Conservation (phyloP, 139 green algal species). For the Ettlia oleoabundans region DNA sequence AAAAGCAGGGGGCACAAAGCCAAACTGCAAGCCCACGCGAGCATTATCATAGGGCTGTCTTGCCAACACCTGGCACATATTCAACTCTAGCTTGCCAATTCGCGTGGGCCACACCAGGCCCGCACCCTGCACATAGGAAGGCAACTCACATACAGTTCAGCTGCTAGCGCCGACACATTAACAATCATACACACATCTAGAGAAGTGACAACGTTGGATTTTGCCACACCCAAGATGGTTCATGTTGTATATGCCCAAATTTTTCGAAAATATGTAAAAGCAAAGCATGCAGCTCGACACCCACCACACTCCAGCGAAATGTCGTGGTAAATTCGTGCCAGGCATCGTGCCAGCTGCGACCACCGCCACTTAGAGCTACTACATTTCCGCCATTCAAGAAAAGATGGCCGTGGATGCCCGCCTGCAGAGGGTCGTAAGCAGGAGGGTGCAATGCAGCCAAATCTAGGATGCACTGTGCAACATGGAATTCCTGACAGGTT, state of each 20-base stretch:
- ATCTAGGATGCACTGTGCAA: not conserved
- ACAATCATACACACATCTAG: not conserved
- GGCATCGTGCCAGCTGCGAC: not conserved
- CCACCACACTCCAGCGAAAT: constrained; percentile 71
- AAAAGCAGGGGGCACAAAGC: constrained; percentile 55
- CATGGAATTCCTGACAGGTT: not conserved
- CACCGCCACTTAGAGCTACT: constrained; percentile 38
- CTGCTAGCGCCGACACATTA: too few relatives aligned
- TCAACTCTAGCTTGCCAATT: constrained; percentile 48
- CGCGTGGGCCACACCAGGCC: constrained; percentile 45
- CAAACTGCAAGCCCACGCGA: constrained; percentile 71
- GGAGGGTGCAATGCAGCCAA: not conserved
- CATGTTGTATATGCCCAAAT: not conserved
- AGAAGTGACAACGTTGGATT: not conserved
- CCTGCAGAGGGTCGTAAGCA: not conserved
- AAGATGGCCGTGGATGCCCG: constrained; percentile 70
- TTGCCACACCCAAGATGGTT: not conserved
- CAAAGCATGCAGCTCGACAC: not conserved
- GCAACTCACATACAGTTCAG: too few relatives aligned
- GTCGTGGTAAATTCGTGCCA: constrained; percentile 46
- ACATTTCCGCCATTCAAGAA: constrained; percentile 81
- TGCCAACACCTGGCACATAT: constrained; percentile 43
- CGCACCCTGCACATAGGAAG: constrained; percentile 42
- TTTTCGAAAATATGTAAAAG: not conserved
- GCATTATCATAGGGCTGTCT: constrained; percentile 59